These are phyloP conservation scores for Spergularia azorica DNA, from an alignment of 179 eudicot genomes.

Conservation along the genomic window DNA sequence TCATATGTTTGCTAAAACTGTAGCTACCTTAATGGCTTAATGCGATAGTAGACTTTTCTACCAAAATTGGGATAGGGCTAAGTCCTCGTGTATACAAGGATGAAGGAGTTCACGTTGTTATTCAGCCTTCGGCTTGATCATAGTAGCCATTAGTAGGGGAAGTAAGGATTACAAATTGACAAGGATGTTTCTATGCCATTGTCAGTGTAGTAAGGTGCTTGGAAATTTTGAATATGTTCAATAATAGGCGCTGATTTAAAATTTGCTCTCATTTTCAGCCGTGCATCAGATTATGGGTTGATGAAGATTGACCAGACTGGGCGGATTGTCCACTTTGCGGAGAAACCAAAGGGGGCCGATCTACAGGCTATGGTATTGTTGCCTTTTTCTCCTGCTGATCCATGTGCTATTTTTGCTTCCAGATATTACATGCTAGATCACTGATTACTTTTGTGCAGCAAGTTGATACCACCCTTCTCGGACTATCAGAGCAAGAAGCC, in stretches of 20 bases:
- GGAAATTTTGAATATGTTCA: not conserved
- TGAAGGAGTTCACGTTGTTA: not conserved
- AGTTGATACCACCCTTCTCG: conserved; percentile 83
- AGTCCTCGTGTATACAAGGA: not conserved
- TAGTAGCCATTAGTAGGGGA: too few relatives aligned
- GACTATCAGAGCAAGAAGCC: conserved; percentile 65
- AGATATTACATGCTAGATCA: not conserved
- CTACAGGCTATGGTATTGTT: conserved; percentile 65
- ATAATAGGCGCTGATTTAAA: conserved; percentile 12
- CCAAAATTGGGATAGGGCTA: not conserved
- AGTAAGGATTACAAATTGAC: not conserved
- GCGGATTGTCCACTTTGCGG: conserved; percentile 71
- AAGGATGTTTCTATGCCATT: not conserved
- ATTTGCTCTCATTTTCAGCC: conserved; percentile 49
- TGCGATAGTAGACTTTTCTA: not conserved
- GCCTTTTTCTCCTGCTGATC: not conserved
- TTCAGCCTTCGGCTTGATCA: not conserved
- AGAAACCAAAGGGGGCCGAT: conserved; percentile 85
- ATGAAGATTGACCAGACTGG: conserved; percentile 87
- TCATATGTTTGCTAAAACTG: not conserved
- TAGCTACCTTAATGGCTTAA: not conserved
- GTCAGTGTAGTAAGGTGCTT: not conserved
- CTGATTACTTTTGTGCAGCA: conserved; percentile 42
- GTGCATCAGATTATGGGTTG: conserved; percentile 92
- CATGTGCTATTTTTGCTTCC: not conserved